Percentiles rank a stretch among this genome's conserved stretches.
phyloP scores from a whole-genome alignment of 495 filamentous ascomycete species.

The Hypoxylon crocopeplum region DNA sequence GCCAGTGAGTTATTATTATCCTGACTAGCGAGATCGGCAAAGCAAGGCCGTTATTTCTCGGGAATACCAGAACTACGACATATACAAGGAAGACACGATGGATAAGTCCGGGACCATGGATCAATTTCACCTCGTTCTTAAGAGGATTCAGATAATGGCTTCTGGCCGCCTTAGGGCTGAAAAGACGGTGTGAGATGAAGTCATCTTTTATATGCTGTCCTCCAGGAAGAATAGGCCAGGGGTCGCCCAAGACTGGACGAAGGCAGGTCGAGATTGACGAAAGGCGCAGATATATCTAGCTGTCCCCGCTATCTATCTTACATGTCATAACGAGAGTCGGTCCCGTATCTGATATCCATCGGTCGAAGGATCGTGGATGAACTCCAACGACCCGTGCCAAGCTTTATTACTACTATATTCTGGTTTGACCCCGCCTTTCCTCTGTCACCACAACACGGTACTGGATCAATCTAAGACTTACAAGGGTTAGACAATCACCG shows the following conservation, averaged over 20 bases:
- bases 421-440: slow-evolving; percentile 30
- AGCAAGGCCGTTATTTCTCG: background rate
- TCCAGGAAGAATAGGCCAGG: slow-evolving; percentile 4
- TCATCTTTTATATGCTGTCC: slow-evolving; percentile 14
- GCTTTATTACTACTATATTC: slow-evolving; percentile 25
- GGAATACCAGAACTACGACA: slow-evolving; percentile 2
- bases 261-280: slow-evolving; percentile 26
- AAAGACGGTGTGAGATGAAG: slow-evolving; percentile 36
- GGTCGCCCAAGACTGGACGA: too few species aligned
- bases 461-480: slow-evolving; percentile 39
- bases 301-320: background rate
- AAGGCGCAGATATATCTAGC: slow-evolving; percentile 16
- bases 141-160: slow-evolving; percentile 31
- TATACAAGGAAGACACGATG: background rate
- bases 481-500: slow-evolving; percentile 21
- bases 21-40: background rate
- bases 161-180: slow-evolving; percentile 25
- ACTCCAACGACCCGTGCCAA: slow-evolving; percentile 32
- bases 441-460: slow-evolving; percentile 28
- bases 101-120: slow-evolving; percentile 15
- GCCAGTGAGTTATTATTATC: background rate
- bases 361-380: slow-evolving; percentile 31
- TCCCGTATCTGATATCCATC: slow-evolving; percentile 28
- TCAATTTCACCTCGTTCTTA: slow-evolving; percentile 15
- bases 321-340: slow-evolving; percentile 11